Base-by-base conservation (phyloP, 345 rosid species). In the Syzygium aqueum region DNA sequence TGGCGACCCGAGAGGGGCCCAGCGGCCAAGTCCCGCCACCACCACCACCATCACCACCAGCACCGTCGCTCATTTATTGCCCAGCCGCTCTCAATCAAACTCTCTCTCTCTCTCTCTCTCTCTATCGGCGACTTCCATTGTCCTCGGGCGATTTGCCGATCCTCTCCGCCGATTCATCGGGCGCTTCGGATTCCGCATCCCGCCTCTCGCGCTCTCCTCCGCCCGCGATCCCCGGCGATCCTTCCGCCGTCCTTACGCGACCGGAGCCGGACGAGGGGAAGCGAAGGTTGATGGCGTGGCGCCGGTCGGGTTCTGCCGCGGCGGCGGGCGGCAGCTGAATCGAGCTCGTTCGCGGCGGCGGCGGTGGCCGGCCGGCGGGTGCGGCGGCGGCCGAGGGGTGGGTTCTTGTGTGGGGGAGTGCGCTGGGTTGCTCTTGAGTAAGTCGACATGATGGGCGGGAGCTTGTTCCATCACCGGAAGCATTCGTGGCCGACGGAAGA, bases 401-500 rank as follows among this genome's bases (percentile, higher is more conserved):
- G 43, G 17, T 8, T 73, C 37, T 33, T 33, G 5, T 49, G 80
- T 37, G 1, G 22, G 54, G 54, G 54, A 83, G 78, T 67, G 21
- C 40, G 28, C 46, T 6, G 46, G 59, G 56, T 77, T 54, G 84
- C 88, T 91, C 78, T 91, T 77, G 89, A 91, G 9, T 33, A 21
- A 11, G 82, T 37, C 8, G 49, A 73, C 49, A 73, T 97, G 99
- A 97, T 97, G 85, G 92, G 92, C 43, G 93, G 94, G 88, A 93
- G 90, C 91, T 89, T 97, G 92, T 97, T 97, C 91, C 97, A 96
- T 90, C 88, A 91, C 85, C 94, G 95, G 86, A 97, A 93, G 92
- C 92, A 94, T 89, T 96, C 99, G 54, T 96, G 99, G 99, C 99
- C 99, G 12, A 91, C 98, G 30, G 99, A 96, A 86, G 99, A 97